Conservation (phyloP, 2,329 filamentous ascomycete species). For the Thielaviopsis cerberus region DNA sequence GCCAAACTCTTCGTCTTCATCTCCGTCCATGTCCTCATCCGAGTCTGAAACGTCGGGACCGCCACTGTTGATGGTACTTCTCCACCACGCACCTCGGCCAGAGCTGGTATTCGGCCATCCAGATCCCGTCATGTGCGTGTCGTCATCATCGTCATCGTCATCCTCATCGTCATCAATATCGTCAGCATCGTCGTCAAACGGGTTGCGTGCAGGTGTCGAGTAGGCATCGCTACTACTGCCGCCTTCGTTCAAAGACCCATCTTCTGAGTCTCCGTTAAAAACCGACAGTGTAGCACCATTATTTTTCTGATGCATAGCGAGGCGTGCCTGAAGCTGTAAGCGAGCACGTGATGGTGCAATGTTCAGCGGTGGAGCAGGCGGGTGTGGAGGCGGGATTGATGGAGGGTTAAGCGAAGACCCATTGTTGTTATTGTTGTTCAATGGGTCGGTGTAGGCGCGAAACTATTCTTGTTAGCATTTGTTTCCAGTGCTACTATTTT, state of each 20-base stretch:
- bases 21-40: slow-evolving; percentile 32
- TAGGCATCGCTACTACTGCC: neutral
- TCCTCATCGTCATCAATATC: slow-evolving; percentile 35
- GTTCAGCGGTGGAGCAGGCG: slow-evolving; percentile 61
- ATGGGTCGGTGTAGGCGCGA: slow-evolving; percentile 37
- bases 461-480: slow-evolving; percentile 25
- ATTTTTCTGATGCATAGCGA: slow-evolving; percentile 57
- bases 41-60: slow-evolving; percentile 28
- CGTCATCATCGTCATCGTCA: slow-evolving; percentile 25
- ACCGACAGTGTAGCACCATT: slow-evolving; percentile 29
- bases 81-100: slow-evolving; percentile 30
- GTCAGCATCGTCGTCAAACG: slow-evolving; percentile 40
- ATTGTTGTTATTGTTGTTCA: slow-evolving; percentile 28
- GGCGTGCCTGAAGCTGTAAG: slow-evolving; percentile 71
- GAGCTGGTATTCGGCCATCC: slow-evolving; percentile 15
- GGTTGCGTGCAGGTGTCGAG: slow-evolving; percentile 23
- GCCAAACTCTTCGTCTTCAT: slow-evolving; percentile 45
- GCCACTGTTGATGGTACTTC: slow-evolving; percentile 20
- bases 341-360: slow-evolving; percentile 73
- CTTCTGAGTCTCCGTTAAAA: slow-evolving; percentile 22
- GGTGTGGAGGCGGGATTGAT: slow-evolving; percentile 42
- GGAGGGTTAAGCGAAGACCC: slow-evolving; percentile 33
- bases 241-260: slow-evolving; percentile 13
- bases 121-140: slow-evolving; percentile 13
- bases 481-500: neutral